These are phyloP conservation scores for Mediolabrus comicus DNA, from an alignment of 108 stramenopile genomes.

Conservation along the genomic window DNA sequence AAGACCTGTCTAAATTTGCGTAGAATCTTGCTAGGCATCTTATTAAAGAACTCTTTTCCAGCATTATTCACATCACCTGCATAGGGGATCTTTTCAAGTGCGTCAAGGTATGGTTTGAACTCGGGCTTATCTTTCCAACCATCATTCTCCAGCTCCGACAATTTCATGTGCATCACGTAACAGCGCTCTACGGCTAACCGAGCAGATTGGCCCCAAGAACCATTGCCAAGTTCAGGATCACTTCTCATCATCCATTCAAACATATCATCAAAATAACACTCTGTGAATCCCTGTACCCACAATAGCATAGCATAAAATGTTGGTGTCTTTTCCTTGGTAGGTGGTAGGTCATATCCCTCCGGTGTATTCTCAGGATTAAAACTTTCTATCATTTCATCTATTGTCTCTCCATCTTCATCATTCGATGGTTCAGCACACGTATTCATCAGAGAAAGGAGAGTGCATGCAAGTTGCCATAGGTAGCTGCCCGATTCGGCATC, in stretches of 20 bases:
- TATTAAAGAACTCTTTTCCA: not conserved
- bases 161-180: not conserved
- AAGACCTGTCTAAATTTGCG: not conserved
- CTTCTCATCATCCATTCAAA: not conserved
- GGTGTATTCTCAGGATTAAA: too few species aligned
- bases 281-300: not conserved
- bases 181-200: not conserved
- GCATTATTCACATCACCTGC: too few species aligned
- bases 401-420: not conserved
- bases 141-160: constrained; percentile 3
- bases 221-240: not conserved
- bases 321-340: too few species aligned
- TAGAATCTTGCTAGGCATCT: not conserved
- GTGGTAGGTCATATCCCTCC: too few species aligned
- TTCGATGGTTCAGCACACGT: not conserved
- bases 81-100: not conserved
- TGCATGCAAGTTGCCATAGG: not conserved
- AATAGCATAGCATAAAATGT: not conserved
- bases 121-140: not conserved
- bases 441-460: not conserved
- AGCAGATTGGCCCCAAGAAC: not conserved
- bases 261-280: not conserved
- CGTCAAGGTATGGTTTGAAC: not conserved
- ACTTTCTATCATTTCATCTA: too few species aligned
- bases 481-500: not conserved